Conservation (phyloP, 1,284 basidiomycete genomes). For the Salmacisia buchloeana region DNA sequence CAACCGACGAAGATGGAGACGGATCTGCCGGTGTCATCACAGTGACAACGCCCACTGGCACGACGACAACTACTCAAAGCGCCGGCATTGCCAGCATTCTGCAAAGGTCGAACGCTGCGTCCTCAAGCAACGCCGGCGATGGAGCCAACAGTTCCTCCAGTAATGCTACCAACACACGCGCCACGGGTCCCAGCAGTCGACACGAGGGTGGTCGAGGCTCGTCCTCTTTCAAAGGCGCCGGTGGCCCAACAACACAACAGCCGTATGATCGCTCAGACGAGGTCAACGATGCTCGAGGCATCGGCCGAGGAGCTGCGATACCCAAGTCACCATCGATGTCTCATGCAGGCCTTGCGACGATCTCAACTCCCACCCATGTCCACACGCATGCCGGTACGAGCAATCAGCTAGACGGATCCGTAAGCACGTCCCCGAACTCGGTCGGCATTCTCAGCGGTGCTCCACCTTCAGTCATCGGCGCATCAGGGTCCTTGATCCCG, state of each 20-base stretch:
- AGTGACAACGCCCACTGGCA: conserved; percentile 87
- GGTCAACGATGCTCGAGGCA: not conserved
- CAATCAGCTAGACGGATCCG: not conserved
- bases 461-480: conserved; percentile 4
- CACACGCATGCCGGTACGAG: not conserved
- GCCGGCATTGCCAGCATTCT: conserved; percentile 45
- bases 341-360: not conserved
- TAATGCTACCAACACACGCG: not conserved
- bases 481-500: conserved; percentile 8
- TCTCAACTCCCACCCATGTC: not conserved
- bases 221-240: too few species aligned
- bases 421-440: not conserved
- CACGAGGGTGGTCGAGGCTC: not conserved
- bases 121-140: conserved; percentile 39
- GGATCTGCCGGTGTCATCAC: conserved; percentile 68
- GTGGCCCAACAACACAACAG: not conserved
- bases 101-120: conserved; percentile 6
- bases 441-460: conserved; percentile 15
- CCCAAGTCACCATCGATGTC: not conserved
- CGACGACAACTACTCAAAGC: conserved; percentile 59
- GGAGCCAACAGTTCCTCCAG: conserved; percentile 48
- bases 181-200: not conserved
- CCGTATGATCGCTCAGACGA: not conserved
- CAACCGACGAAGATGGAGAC: conserved; percentile 52
- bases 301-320: not conserved